Evolutionary conservation across 2,329 filamentous ascomycete species (phyloP).

Genomic region (Rhytidhysteron rufulum): DNA sequence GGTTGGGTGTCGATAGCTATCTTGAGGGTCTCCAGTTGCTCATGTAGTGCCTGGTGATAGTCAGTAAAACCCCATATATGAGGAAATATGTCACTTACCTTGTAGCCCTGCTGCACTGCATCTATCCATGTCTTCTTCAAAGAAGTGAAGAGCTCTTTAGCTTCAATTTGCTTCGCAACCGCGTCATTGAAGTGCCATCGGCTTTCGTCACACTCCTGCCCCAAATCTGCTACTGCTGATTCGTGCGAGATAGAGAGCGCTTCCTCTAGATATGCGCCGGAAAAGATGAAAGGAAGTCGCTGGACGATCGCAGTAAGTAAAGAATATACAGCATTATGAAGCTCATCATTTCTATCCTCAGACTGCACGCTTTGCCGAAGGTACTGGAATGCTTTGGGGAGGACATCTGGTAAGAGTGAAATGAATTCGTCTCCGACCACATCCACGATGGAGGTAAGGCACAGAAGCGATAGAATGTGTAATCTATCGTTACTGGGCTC

Average conservation of each 20-base stretch:
- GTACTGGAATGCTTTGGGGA: constrained; percentile 69
- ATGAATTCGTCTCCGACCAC: constrained; percentile 84
- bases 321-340: constrained; percentile 80
- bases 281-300: constrained; percentile 85
- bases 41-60: constrained; percentile 57
- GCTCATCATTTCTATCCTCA: constrained; percentile 53
- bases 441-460: constrained; percentile 83
- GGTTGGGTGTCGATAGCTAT: constrained; percentile 71
- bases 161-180: constrained; percentile 71
- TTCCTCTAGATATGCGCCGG: constrained; percentile 66
- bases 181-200: constrained; percentile 68
- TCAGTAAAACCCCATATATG: constrained; percentile 9
- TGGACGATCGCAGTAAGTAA: constrained; percentile 77
- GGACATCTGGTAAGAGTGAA: constrained; percentile 71
- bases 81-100: constrained; percentile 47
- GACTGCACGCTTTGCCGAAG: constrained; percentile 60
- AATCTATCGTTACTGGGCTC: constrained; percentile 69
- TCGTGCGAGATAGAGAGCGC: constrained; percentile 69
- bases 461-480: constrained; percentile 79
- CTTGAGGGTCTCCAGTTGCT: constrained; percentile 67
- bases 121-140: constrained; percentile 68
- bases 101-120: constrained; percentile 59
- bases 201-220: constrained; percentile 60
- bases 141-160: constrained; percentile 70
- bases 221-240: constrained; percentile 62